These are phyloP conservation scores for Ustilago cynodontis DNA, from an alignment of 1,284 basidiomycete genomes.

Conservation along the genomic window DNA sequence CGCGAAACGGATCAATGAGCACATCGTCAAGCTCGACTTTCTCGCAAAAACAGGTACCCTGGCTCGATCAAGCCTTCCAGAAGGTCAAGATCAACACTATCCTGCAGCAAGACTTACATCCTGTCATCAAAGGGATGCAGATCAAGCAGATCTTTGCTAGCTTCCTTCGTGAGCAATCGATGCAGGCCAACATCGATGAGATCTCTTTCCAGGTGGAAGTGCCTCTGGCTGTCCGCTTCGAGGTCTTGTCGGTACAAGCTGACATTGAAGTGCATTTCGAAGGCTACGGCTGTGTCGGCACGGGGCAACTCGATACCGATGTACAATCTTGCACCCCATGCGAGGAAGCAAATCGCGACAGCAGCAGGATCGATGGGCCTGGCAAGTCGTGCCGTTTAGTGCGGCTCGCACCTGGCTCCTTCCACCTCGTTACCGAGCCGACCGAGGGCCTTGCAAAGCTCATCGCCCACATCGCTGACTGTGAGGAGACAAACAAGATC, in stretches of 20 bases:
- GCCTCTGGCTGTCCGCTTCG: conserved; percentile 49
- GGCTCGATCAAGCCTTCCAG: conserved; percentile 59
- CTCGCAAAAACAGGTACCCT: conserved; percentile 48
- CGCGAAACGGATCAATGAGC: conserved; percentile 22
- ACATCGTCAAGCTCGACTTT: conserved; percentile 21
- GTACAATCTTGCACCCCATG: conserved; percentile 28
- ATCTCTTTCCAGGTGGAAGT: conserved; percentile 47
- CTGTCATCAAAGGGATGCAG: conserved; percentile 25
- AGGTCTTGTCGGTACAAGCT: conserved; percentile 40
- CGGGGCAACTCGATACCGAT: conserved; percentile 33
- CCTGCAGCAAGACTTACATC: conserved; percentile 26
- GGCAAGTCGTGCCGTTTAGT: conserved; percentile 18
- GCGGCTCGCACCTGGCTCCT: conserved; percentile 29
- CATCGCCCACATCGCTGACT: conserved; percentile 54
- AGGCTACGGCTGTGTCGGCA: conserved; percentile 50
- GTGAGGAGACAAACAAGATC: conserved; percentile 51
- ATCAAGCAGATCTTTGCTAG: conserved; percentile 39
- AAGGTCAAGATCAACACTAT: conserved; percentile 37
- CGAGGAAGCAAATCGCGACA: background rate
- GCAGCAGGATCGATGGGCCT: background rate
- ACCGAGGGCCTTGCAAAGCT: conserved; percentile 38
- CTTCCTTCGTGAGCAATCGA: conserved; percentile 29
- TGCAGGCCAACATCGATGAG: conserved; percentile 48
- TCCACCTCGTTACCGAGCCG: conserved; percentile 28
- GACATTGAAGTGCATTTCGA: conserved; percentile 58